Conservation (phyloP, 805 yeast genomes). For the Wickerhamomyces strasburgensis region DNA sequence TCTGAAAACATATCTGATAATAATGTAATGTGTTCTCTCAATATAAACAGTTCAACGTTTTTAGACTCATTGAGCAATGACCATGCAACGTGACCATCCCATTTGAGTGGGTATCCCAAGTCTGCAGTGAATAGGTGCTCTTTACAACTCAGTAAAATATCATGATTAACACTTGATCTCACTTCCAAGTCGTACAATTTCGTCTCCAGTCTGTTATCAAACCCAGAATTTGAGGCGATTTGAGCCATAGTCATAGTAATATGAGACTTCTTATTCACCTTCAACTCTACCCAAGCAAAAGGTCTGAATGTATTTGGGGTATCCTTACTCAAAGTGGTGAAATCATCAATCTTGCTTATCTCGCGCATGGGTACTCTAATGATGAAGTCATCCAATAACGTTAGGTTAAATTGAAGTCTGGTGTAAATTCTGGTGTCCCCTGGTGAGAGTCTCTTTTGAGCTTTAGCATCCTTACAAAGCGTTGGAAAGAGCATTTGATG, state of each 20-base stretch:
- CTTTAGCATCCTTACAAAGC: conserved; percentile 49
- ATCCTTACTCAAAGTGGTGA: conserved; percentile 26
- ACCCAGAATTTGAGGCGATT: conserved; percentile 52
- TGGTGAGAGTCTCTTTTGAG: conserved; percentile 35
- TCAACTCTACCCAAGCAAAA: conserved; percentile 90
- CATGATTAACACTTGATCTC: conserved; percentile 85
- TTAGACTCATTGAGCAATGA: conserved; percentile 46
- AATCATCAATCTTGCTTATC: conserved; percentile 64
- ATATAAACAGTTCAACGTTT: conserved; percentile 53
- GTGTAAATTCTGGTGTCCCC: conserved; percentile 55
- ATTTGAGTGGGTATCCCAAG: conserved; percentile 66
- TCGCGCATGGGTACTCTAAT: conserved; percentile 82
- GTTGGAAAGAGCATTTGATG: conserved; percentile 67
- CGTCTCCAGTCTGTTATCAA: conserved; percentile 42
- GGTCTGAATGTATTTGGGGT: conserved; percentile 47
- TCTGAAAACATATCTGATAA: conserved; percentile 71
- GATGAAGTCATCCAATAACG: conserved; percentile 59
- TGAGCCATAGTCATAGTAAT: conserved; percentile 43
- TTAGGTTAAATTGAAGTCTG: conserved; percentile 49
- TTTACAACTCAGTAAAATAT: conserved; percentile 60
- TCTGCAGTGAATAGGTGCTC: conserved; percentile 50
- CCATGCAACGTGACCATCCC: conserved; percentile 83
- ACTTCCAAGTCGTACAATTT: conserved; percentile 54
- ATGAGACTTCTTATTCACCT: conserved; percentile 48
- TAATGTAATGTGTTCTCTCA: conserved; percentile 78